phyloP scores from a whole-genome alignment of 345 rosid genomes.

The Salix arbutifolia region DNA sequence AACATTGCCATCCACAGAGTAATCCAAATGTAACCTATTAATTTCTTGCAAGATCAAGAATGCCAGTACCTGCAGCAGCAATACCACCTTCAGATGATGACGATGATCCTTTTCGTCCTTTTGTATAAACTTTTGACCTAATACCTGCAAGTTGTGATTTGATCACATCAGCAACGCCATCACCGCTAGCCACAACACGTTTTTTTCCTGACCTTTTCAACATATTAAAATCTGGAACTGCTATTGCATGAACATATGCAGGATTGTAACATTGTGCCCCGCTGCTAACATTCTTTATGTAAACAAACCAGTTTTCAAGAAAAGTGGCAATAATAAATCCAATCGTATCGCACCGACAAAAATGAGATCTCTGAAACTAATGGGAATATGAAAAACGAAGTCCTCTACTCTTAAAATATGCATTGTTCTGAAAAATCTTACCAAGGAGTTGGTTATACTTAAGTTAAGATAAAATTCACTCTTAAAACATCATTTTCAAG shows the following conservation, averaged over 20 bases:
- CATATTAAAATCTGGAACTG: conserved; percentile 75
- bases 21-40: conserved; percentile 72
- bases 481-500: too few species aligned
- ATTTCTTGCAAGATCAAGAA: conserved; percentile 22
- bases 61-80: conserved; percentile 19
- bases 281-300: conserved; percentile 26
- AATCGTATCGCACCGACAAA: too few species aligned
- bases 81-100: conserved; percentile 33
- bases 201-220: conserved; percentile 57
- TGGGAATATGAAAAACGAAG: too few species aligned
- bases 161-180: conserved; percentile 68
- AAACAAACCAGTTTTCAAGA: conserved; percentile 44
- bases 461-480: too few species aligned
- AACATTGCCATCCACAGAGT: conserved; percentile 70
- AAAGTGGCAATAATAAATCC: neutral
- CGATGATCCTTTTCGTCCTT: conserved; percentile 52
- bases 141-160: conserved; percentile 56
- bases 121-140: conserved; percentile 35
- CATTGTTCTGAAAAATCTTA: too few species aligned
- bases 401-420: too few species aligned
- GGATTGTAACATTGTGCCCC: conserved; percentile 75
- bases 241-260: conserved; percentile 79
- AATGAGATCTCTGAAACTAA: too few species aligned
- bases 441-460: too few species aligned
- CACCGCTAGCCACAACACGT: conserved; percentile 67